Evolutionary conservation across 805 yeast genomes (phyloP).

Genomic region (Schwanniomyces occidentalis): DNA sequence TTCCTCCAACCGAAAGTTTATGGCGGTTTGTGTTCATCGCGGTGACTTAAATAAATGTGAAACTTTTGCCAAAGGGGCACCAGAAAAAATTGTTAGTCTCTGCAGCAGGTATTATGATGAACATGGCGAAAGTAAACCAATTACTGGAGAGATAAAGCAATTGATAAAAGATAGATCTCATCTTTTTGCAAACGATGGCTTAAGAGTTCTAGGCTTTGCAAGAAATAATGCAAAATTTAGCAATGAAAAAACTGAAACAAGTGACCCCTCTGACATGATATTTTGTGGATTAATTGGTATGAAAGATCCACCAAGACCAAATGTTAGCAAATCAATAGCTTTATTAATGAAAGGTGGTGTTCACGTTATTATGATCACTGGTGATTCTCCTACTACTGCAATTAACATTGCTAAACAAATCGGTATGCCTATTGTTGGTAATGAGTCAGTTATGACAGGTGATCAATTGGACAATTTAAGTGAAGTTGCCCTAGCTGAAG

Average conservation of each 20-base stretch:
- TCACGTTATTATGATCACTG: constrained; percentile 97
- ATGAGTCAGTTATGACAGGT: constrained; percentile 77
- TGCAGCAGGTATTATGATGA: constrained; percentile 61
- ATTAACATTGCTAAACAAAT: constrained; percentile 81
- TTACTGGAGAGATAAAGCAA: constrained; percentile 51
- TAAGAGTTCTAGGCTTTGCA: constrained; percentile 84
- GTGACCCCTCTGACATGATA: constrained; percentile 57
- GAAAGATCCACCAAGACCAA: constrained; percentile 97
- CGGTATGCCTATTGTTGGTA: constrained; percentile 77
- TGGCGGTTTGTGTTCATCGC: constrained; percentile 74
- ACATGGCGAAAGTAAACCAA: constrained; percentile 58
- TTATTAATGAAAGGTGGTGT: constrained; percentile 88
- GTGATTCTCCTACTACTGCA: constrained; percentile 89
- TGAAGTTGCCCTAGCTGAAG: constrained; percentile 70
- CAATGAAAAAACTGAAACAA: constrained; percentile 28
- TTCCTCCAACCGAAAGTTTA: constrained; percentile 78
- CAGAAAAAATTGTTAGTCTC: constrained; percentile 65
- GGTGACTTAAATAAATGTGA: constrained; percentile 59
- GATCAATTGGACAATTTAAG: constrained; percentile 73
- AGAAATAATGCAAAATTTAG: constrained; percentile 39
- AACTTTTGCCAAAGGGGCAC: constrained; percentile 87
- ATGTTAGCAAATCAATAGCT: constrained; percentile 73
- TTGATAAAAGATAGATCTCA: constrained; percentile 59
- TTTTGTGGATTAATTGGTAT: constrained; percentile 90
- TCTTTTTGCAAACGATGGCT: constrained; percentile 74